Evolutionary conservation across 2,329 filamentous ascomycete species (phyloP), one percentile per base, ranked within the genome.

Genomic region (Talaromyces marneffei): DNA sequence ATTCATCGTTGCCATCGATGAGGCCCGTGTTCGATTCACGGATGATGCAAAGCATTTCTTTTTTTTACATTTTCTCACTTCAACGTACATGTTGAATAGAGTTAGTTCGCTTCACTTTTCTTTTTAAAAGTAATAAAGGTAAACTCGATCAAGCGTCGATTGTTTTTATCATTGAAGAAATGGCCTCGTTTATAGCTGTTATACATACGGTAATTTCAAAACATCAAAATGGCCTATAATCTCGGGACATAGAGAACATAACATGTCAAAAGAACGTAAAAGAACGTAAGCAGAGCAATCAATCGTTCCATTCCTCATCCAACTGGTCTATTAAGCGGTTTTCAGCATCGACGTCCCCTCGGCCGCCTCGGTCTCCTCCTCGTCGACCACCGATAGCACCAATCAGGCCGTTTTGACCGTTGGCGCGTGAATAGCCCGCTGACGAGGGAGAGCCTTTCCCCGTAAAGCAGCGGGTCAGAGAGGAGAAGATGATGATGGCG

Each of bases 221-320:
- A 23, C 29, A 20, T n/a, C 29, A 20, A 33, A 16, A 33, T 33
- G 18, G 27, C 10, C 4, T 16, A 52, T 20, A 35, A 23, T 35
- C 20, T 33, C 10, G n/a, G 23, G 29, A 33, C 29, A 52, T 23
- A 52, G 5, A 52, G 29, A 52, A 52, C 46, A 31, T 52, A 52
- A 16, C 29, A 33, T 33, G 10, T 33, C 46, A 31, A 33, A 10
- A 9, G 14, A 7, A 10, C 33, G 14, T 35, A 35, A 7, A 33
- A 52, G 4, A 52, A 14, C 9, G 27, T 23, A n/a, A 48, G 7
- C 3, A 5, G 10, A 33, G 18, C n/a, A 14, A 52, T 52, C 27
- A 79, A 66, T 96, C 92, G 68, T 97, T 92, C 93, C 93, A 97
- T 73, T 97, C 92, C 74, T 97, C 93, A 70, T 97, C 94, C 63